Base-by-base conservation (phyloP, 805 yeast species). In the Priceomyces haplophilus region DNA sequence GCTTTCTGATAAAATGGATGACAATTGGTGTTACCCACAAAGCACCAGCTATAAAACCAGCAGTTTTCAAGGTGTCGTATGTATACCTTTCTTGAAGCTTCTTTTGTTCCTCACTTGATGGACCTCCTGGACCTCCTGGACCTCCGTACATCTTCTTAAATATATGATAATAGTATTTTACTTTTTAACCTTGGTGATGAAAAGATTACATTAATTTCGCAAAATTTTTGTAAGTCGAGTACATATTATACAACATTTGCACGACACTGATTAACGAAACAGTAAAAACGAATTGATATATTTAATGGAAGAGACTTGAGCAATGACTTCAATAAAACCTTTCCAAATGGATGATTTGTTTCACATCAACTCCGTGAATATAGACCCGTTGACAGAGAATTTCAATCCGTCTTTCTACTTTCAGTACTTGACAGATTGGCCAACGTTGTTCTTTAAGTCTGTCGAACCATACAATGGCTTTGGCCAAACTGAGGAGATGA, bases 321-420 rank as follows among this genome's bases (percentile, higher is more conserved):
- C 10, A 6, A 91, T 91, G 99, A 85, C 97, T 3, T 85, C 97
- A 0, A 73, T 90, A 11, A 78, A 77, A 46, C 97, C 98, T 16
- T 88, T 93, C 56, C 85, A 83, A 48, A 90, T 95, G 3, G 81
- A 89, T 2, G 97, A 93, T 56, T 65, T 91, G 13, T 83, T 90
- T 50, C 70, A 76, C 7, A 54, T 86, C 39, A 87, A 87, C 55
- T 65, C 85, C 3, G 81, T 90, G 37, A 93, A 93, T 59, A 64
- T 93, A 16, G 99, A 93, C 55, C 84, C 85, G 1, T 73, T 93
- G 41, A 93, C 99, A 0, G 99, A 93, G 56, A 93, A 91, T 66
- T 93, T 87, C 67, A 83, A 89, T 35, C 62, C 86, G 6, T 83
- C 80, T 37, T 93, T 89, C 59, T 93, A 93, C 58, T 75, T 86